phyloP scores from a whole-genome alignment of 495 filamentous ascomycete genomes.

The Penicillium samsonianum region DNA sequence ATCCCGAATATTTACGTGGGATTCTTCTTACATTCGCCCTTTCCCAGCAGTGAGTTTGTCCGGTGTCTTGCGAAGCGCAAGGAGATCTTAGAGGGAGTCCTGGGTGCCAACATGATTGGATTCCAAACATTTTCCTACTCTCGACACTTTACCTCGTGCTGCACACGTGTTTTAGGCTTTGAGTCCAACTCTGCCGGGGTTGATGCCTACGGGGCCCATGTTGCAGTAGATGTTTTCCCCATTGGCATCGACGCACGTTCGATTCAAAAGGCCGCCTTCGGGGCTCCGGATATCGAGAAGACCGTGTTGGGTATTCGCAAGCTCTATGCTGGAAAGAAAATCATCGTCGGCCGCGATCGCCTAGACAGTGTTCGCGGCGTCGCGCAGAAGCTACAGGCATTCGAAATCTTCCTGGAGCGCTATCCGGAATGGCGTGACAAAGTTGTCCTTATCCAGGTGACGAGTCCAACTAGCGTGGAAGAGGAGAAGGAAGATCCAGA shows the following conservation, averaged over 20 bases:
- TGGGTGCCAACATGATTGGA: slow-evolving; percentile 86
- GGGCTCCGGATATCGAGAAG: slow-evolving; percentile 62
- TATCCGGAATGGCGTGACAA: slow-evolving; percentile 87
- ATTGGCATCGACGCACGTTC: slow-evolving; percentile 82
- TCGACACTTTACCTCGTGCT: slow-evolving; percentile 88
- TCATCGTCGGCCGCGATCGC: slow-evolving; percentile 92
- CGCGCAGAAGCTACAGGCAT: slow-evolving; percentile 88
- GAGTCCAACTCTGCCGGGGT: slow-evolving; percentile 78
- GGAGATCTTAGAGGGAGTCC: slow-evolving; percentile 81
- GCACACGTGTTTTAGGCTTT: slow-evolving; percentile 82
- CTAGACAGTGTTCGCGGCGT: slow-evolving; percentile 88
- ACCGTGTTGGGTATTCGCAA: slow-evolving; percentile 65
- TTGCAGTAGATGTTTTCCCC: slow-evolving; percentile 85
- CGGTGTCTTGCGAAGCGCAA: slow-evolving; percentile 82
- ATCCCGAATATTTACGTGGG: slow-evolving; percentile 84
- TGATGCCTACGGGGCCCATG: slow-evolving; percentile 83
- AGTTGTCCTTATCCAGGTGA: slow-evolving; percentile 94
- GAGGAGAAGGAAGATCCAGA: slow-evolving; percentile 66
- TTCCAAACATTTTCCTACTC: slow-evolving; percentile 95
- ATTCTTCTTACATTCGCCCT: slow-evolving; percentile 89
- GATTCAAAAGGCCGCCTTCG: slow-evolving; percentile 71
- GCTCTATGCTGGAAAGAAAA: slow-evolving; percentile 77
- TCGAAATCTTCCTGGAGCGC: slow-evolving; percentile 82
- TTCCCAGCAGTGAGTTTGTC: slow-evolving; percentile 92
- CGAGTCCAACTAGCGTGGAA: slow-evolving; percentile 77